Base-by-base conservation (phyloP, 2,329 filamentous ascomycete species). In the Berkeleyomyces basicola region DNA sequence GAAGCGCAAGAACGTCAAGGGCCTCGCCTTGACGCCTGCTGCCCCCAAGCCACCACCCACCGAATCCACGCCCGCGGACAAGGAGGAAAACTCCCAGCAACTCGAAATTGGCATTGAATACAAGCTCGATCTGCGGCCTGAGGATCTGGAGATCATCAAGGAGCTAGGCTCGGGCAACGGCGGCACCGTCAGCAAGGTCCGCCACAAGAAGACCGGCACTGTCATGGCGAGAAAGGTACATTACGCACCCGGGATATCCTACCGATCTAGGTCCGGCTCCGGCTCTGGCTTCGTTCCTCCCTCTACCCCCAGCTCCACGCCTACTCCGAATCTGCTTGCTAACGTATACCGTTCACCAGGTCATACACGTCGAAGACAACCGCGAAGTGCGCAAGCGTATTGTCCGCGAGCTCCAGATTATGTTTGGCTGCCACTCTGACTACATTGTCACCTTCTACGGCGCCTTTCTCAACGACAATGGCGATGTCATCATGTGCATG, bases 401-500 rank as follows among this genome's bases (percentile, higher is more conserved):
- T 68, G 88, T 99, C 66, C 86, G 93, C 72, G 93, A 99, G 74
- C 82, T 99, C 61, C 91, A 96, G 72, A 96, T 99, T 68, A 97
- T 97, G 85, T 91, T 96, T 72, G 90, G 95, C 70, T 99, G 93
- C 75, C 93, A 96, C 71, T 96, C 89, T 31, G 88, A 93, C 65
- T 91, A 95, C 73, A 97, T 99, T 70, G 93, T 99, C 65, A 96
- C 87, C 62, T 99, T 96, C 74, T 97, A 97, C 71, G 93, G 93
- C 65, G 93, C 93, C 44, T 99, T 97, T 71, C 82, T 97, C 70
- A 97, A 96, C 72, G 88, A 95, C 71, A 90, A 90, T 66, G 92
- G 95, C 71, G 93, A 99, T 76, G 95, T 99, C 64, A 95, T 97
- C 69, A 92, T 99, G 86, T 99, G 93, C 74, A 99, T 99, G 93